These are phyloP conservation scores for Lyophyllum decastes DNA, from an alignment of 768 basidiomycete genomes.

Conservation along the genomic window DNA sequence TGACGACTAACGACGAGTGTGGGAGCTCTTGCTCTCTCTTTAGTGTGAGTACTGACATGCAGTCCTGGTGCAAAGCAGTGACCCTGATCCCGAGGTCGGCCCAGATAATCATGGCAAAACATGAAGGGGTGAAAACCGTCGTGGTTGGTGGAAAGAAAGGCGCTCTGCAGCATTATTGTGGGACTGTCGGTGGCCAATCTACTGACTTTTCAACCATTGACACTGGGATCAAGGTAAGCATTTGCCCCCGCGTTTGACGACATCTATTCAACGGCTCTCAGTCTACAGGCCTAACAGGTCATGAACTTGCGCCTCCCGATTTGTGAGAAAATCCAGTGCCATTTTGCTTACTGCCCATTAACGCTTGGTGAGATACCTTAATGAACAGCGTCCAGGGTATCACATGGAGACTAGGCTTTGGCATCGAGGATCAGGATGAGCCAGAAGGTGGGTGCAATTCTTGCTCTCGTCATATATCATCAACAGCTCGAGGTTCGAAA, in stretches of 20 bases:
- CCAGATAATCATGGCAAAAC: slow-evolving; percentile 62
- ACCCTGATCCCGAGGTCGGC: not conserved
- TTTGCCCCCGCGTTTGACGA: not conserved
- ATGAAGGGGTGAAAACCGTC: slow-evolving; percentile 55
- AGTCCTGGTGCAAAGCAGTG: not conserved
- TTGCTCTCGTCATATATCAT: not conserved
- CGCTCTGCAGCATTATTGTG: slow-evolving; percentile 57
- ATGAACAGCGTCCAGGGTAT: slow-evolving; percentile 60
- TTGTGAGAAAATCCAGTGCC: slow-evolving; percentile 37
- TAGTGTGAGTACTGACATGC: slow-evolving; percentile 30
- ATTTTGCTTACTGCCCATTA: not conserved
- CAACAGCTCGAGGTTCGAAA: not conserved
- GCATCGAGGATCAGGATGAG: slow-evolving; percentile 47
- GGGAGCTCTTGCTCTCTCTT: slow-evolving; percentile 50
- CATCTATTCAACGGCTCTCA: slow-evolving; percentile 15
- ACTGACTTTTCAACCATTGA: slow-evolving; percentile 59
- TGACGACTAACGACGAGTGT: slow-evolving; percentile 30
- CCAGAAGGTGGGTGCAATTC: slow-evolving; percentile 50
- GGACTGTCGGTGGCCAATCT: slow-evolving; percentile 65
- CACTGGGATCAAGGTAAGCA: slow-evolving; percentile 53
- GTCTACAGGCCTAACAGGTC: slow-evolving; percentile 55
- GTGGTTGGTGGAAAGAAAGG: slow-evolving; percentile 54
- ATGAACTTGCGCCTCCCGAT: slow-evolving; percentile 58
- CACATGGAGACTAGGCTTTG: slow-evolving; percentile 64
- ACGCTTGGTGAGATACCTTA: slow-evolving; percentile 30